Evolutionary conservation across 768 basidiomycete genomes (phyloP), one percentile per base, ranked within the genome.

Genomic region (Mrakia frigida): DNA sequence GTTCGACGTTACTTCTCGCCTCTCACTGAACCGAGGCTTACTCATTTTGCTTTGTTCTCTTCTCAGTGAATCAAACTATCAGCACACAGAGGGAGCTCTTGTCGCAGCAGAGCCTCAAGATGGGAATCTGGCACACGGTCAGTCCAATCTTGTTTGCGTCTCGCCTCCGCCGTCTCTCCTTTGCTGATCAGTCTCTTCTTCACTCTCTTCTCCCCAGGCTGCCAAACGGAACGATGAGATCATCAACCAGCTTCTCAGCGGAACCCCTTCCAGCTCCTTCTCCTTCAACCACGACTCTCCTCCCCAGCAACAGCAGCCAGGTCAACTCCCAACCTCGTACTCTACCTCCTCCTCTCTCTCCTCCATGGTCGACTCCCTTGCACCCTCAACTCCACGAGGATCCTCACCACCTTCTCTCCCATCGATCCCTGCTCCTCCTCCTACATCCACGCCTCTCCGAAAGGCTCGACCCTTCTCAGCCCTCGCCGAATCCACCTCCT

Each of bases 41-140:
- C n/a, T n/a, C n/a, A 7, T 18, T 25, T 14, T 61, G 9, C n/a
- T 60, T 28, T 39, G 4, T 3, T 18, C 4, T 33, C 50, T 37
- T 14, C 25, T 18, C 25, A 7, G 46, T 37, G n/a, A 68, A 73
- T 50, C 59, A 70, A 37, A 75, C 68, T 3, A 75, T 75, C 56
- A 41, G 35, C 31, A 39, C 31, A 28, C 68, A 75, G 39, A 37
- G 41, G n/a, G 74, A 69, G 16, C 52, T 75, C 16, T 53, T 75
- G 53, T 28, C 68, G 14, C 39, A 70, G 11, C 53, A 69, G 10
- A 65, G 53, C n/a, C 28, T 21, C 6, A 52, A 69, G 53, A 33
- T 75, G 33, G 46, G 39, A 3, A 41, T 28, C 18, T 75, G 74
- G 74, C 68, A 33, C 28, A 53, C 56, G 52, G 74, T 75, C 74